Conservation (phyloP, 2,329 filamentous ascomycete genomes). For the Trichoderma gracile region DNA sequence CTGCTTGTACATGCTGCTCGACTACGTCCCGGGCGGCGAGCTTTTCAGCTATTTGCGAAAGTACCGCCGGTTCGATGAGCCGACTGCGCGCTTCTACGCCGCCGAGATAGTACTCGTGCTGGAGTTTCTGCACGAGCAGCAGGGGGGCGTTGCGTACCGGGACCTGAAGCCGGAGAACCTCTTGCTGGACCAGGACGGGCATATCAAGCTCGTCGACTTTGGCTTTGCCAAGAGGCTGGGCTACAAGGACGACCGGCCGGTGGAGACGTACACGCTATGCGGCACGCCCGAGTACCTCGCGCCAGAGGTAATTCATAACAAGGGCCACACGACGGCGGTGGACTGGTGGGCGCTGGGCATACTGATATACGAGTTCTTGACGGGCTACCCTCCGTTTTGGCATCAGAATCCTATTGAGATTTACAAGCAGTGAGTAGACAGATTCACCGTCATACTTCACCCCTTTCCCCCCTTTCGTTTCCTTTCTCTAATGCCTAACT, state of each 20-base stretch:
- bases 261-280: slow-evolving; percentile 80
- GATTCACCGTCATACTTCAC: not conserved
- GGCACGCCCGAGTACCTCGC: slow-evolving; percentile 83
- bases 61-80: slow-evolving; percentile 75
- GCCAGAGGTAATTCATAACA: slow-evolving; percentile 81
- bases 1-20: slow-evolving; percentile 79
- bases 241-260: slow-evolving; percentile 48
- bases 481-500: not conserved
- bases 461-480: too few relatives aligned
- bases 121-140: slow-evolving; percentile 76
- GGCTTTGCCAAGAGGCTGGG: slow-evolving; percentile 81
- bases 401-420: slow-evolving; percentile 85
- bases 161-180: slow-evolving; percentile 85
- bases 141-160: slow-evolving; percentile 76
- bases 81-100: slow-evolving; percentile 77
- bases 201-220: slow-evolving; percentile 83
- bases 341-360: slow-evolving; percentile 90
- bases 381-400: slow-evolving; percentile 85
- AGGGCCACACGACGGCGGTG: slow-evolving; percentile 72
- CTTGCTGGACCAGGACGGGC: slow-evolving; percentile 72
- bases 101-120: slow-evolving; percentile 82
- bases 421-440: slow-evolving; percentile 66
- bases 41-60: slow-evolving; percentile 81
- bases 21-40: slow-evolving; percentile 81
- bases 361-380: slow-evolving; percentile 80